Evolutionary conservation across 2,329 filamentous ascomycete species (phyloP).

Genomic region (Sphaerulina populicola): DNA sequence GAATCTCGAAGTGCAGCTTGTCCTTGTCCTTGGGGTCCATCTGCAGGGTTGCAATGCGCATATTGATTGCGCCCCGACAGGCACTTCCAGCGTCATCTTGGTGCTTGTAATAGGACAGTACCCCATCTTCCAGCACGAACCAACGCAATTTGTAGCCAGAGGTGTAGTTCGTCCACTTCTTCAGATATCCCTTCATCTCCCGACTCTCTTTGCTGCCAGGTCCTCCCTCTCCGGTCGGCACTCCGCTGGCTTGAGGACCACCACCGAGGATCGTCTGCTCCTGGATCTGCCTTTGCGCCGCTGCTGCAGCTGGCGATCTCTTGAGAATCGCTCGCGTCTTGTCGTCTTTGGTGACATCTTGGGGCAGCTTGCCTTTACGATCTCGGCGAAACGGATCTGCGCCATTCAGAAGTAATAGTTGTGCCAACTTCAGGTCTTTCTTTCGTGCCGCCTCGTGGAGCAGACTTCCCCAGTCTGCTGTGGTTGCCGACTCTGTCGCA

Average conservation of each 20-base stretch:
- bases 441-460: constrained; percentile 88
- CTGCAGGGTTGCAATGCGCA: constrained; percentile 87
- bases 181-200: constrained; percentile 97
- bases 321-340: constrained; percentile 80
- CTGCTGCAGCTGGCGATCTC: constrained; percentile 85
- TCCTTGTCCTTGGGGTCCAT: constrained; percentile 99
- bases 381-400: constrained; percentile 94
- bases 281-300: constrained; percentile 89
- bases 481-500: constrained; percentile 67
- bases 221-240: constrained; percentile 40
- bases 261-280: constrained; percentile 92
- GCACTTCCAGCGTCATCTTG: constrained; percentile 95
- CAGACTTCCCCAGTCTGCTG: constrained; percentile 78
- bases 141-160: constrained; percentile 93
- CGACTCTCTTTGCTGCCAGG: constrained; percentile 74
- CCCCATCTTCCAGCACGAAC: constrained; percentile 96
- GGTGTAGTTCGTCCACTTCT: constrained; percentile 99
- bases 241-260: constrained; percentile 39
- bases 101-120: constrained; percentile 97
- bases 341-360: constrained; percentile 95
- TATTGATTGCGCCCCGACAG: constrained; percentile 95
- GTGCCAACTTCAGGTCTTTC: constrained; percentile 77
- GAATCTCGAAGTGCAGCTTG: constrained; percentile 95
- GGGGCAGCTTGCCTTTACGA: constrained; percentile 87
- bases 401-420: constrained; percentile 83